Evolutionary conservation across 169 alveolate species (phyloP), one percentile per base, ranked within the genome.

Genomic region (Plasmodium inui): DNA sequence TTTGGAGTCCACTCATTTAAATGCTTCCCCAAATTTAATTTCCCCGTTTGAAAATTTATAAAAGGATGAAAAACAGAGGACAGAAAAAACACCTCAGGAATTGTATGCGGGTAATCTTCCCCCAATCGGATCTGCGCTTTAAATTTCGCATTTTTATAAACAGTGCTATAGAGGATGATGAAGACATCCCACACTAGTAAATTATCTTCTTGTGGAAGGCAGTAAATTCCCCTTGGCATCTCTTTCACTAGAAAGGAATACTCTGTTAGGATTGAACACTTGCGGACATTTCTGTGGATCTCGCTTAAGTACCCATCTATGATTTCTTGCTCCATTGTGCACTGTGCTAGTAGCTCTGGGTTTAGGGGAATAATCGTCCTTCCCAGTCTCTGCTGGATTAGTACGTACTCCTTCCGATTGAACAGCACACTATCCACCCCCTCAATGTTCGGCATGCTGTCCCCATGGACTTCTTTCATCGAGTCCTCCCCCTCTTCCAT

Each of bases 301-400:
- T 86, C 93, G 41, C 67, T 86, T 76, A 86, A 44, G 32, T 86
- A 86, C 0, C 81, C 81, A 76, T 86, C 93, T 39, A 86, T 86
- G 41, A 74, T 55, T 39, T 86, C 93, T 53, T 86, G 84, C 14
- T 86, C 93, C 41, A 74, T 19, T 12, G 93, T 86, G 34, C 88
- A 74, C 26, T 86, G 93, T 3, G 93, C 83, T 32, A 86, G 80
- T 28, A 86, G 44, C 70, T 86, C 81, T 50, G 93, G 93, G 34
- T 86, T 86, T 55, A 86, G 67, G 53, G 93, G 93, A 14, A 86
- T 74, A 32, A 86, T 86, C 28, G 93, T 86, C 80, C 93, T 73
- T n/a, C 93, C 93, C 41, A 86, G 12, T 30, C 93, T 41, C 67
- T 86, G 88, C 22, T 83, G 55, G 14, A 86, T 70, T 22, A 86